These are phyloP conservation scores for Coniferiporia sulphurascens DNA, from an alignment of 1,284 basidiomycete species.

Conservation along the genomic window DNA sequence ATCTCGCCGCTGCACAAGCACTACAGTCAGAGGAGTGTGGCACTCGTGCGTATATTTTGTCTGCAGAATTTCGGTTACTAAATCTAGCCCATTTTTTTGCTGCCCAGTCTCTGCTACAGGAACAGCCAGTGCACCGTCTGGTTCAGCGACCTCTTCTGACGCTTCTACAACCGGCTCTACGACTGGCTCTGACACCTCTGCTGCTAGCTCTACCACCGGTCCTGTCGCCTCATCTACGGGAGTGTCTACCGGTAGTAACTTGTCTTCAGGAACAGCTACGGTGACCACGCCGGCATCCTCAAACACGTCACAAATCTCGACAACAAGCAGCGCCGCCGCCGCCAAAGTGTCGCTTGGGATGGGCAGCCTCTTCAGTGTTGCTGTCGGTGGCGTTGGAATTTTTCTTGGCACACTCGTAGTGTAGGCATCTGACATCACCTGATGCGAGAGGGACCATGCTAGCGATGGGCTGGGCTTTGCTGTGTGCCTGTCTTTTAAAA, in stretches of 20 bases:
- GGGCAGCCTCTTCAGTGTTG: not conserved
- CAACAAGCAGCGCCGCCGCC: not conserved
- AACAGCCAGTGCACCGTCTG: too few species aligned
- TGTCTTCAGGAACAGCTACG: too few species aligned
- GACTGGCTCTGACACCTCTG: not conserved
- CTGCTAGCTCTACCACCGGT: not conserved
- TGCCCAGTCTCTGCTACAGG: not conserved
- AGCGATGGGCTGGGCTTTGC: too few species aligned
- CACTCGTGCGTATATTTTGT: slow-evolving; percentile 7
- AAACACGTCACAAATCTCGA: not conserved
- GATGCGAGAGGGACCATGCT: too few species aligned
- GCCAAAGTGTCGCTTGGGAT: not conserved
- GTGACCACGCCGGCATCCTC: not conserved
- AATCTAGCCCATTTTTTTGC: not conserved
- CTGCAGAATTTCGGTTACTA: not conserved
- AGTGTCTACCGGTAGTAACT: too few species aligned
- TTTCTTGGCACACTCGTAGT: not conserved
- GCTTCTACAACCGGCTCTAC: not conserved
- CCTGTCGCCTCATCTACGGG: not conserved
- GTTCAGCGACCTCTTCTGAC: not conserved
- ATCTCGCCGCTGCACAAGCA: slow-evolving; percentile 22
- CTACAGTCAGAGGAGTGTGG: slow-evolving; percentile 25
- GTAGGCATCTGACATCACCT: too few species aligned
- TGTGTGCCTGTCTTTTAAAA: too few species aligned
- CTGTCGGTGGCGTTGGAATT: not conserved